These are phyloP conservation scores for Saccharum hybrid DNA, from an alignment of 202 grass and related monocot species.

Conservation along the genomic window DNA sequence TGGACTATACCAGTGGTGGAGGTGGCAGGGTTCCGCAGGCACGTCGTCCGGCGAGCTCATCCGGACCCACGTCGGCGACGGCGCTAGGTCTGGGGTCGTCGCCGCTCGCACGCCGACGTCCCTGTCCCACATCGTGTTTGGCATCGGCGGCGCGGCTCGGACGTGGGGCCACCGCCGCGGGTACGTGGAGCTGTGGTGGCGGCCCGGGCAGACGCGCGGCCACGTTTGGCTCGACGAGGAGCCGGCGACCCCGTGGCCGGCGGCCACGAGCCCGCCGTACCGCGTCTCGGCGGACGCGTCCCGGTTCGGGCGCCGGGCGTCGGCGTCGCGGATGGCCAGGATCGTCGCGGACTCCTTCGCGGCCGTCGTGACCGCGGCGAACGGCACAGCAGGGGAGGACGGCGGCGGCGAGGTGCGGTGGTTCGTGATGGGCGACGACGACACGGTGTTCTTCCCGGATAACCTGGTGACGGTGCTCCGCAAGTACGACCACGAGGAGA, in stretches of 20 bases:
- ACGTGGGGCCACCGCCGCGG: slow-evolving; percentile 67
- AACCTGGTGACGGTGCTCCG: slow-evolving; percentile 76
- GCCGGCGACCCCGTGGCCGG: slow-evolving; percentile 41
- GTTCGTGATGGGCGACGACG: slow-evolving; percentile 96
- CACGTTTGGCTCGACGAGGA: slow-evolving; percentile 73
- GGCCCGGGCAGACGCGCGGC: slow-evolving; percentile 56
- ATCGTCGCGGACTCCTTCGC: slow-evolving; percentile 69
- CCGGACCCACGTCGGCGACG: slow-evolving; percentile 13
- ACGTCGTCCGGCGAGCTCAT: not conserved
- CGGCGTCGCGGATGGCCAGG: slow-evolving; percentile 70
- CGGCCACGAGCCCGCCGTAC: slow-evolving; percentile 63
- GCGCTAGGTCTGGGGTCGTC: not conserved
- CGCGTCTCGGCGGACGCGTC: slow-evolving; percentile 73
- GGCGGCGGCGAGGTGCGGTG: slow-evolving; percentile 55
- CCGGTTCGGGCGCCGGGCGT: slow-evolving; percentile 64
- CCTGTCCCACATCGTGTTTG: slow-evolving; percentile 79
- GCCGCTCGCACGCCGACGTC: slow-evolving; percentile 47
- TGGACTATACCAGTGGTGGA: slow-evolving; percentile 53
- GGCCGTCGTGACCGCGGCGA: slow-evolving; percentile 18
- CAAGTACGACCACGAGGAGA: slow-evolving; percentile 85
- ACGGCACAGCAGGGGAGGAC: slow-evolving; percentile 4
- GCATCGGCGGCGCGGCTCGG: slow-evolving; percentile 66
- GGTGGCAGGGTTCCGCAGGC: slow-evolving; percentile 35
- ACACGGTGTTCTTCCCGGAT: slow-evolving; percentile 90
- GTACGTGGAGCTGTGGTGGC: slow-evolving; percentile 92